Base-by-base conservation (phyloP, 2,329 filamentous ascomycete species). In the Didymella pinodella region DNA sequence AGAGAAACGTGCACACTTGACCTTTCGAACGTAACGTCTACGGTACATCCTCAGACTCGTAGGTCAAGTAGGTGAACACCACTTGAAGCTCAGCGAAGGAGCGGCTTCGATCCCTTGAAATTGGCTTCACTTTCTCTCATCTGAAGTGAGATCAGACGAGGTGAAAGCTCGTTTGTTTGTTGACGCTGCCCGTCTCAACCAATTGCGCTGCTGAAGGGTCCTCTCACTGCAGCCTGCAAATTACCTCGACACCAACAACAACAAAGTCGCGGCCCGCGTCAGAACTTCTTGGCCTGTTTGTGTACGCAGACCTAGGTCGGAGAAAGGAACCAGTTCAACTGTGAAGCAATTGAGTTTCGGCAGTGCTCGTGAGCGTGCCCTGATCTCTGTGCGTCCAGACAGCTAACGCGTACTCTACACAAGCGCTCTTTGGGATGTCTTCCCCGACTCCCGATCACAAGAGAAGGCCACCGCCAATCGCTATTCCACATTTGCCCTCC, bases 381-480 rank as follows among this genome's bases (percentile, higher is more conserved):
- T 22, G 31, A 25, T n/a, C 16, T 10, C 12, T 41, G 38, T 40
- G 45, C 40, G 12, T 18, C 22, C 29, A 48, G 31, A 29, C 4
- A n/a, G 8, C 20, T 54, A 10, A 50, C 14, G 16, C 22, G 7
- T 31, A 25, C 2, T 16, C 8, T 16, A 43, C 32, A 41, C 22
- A n/a, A 26, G 8, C 11, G 1, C 8, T 22, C 38, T 22, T 14
- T 7, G 7, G 45, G 32, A 73, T 73, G 70, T 59, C 67, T 7
- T 41, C 62, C 8, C 50, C 54, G 16, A 29, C 51, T 18, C 31
- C 49, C 12, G 65, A 65, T 14, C 50, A 61, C n/a, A 72, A 66
- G 63, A 72, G 63, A 57, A 68, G 69, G 38, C 73, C 70, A 16
- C 67, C 69, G 31, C 69, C 68, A 2, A 71, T 73, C 34, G 41